Conservation (phyloP, 192 early-diverging fungal genomes). For the Coemansia sp. region DNA sequence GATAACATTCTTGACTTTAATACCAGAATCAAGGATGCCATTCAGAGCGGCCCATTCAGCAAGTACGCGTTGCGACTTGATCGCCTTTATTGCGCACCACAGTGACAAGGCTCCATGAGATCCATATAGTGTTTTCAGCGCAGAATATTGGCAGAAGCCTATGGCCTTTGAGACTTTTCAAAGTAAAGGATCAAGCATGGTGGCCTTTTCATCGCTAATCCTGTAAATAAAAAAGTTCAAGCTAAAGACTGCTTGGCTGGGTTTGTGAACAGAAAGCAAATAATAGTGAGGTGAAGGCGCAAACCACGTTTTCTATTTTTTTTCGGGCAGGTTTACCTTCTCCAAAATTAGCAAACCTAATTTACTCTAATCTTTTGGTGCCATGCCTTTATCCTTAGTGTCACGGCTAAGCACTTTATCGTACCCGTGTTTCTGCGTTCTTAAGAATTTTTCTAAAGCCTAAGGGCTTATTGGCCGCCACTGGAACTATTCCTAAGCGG, state of each 20-base stretch:
- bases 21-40: neutral
- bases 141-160: neutral
- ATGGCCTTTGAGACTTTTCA: neutral
- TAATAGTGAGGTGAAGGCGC: neutral
- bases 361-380: neutral
- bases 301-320: neutral
- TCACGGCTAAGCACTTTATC: neutral
- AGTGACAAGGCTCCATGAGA: neutral
- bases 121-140: neutral
- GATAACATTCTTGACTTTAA: neutral
- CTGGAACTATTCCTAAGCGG: neutral
- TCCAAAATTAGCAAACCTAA: neutral
- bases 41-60: neutral
- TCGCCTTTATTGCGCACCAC: neutral
- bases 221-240: neutral
- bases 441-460: neutral
- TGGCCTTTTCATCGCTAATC: neutral
- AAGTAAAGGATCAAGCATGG: neutral
- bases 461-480: neutral
- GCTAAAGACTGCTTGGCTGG: neutral
- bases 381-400: neutral
- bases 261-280: neutral
- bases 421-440: neutral
- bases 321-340: neutral
- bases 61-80: neutral